Evolutionary conservation across 1,284 basidiomycete species (phyloP).

Genomic region (Leccinum discolor): DNA sequence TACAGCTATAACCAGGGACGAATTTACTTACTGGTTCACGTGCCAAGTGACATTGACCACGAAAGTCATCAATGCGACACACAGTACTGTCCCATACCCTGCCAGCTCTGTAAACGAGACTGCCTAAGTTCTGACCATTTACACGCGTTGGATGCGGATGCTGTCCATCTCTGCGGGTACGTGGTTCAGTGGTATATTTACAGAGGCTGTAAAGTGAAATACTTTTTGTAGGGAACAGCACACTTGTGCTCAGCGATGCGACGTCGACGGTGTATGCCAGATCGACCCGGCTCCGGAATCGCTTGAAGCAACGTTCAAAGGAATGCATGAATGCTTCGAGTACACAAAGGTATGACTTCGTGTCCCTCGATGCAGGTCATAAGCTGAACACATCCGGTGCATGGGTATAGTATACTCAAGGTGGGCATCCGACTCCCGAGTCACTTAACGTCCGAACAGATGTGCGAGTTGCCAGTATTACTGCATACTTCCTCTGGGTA

Average conservation of each 20-base stretch:
- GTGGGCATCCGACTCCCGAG: too few relatives aligned
- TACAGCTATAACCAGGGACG: background rate
- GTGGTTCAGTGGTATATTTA: constrained; percentile 32
- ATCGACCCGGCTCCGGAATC: constrained; percentile 56
- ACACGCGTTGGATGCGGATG: constrained; percentile 43
- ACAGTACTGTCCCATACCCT: constrained; percentile 49
- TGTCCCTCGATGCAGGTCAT: background rate
- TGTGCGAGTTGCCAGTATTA: constrained; percentile 58
- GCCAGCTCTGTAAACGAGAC: constrained; percentile 51
- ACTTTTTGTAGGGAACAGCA: constrained; percentile 40
- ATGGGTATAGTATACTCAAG: too few relatives aligned
- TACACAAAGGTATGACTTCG: constrained; percentile 42
- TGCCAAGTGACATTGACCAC: constrained; percentile 45
- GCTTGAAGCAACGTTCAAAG: constrained; percentile 54
- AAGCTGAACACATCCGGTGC: too few relatives aligned
- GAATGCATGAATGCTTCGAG: constrained; percentile 43
- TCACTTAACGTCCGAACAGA: constrained; percentile 27
- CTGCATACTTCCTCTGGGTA: constrained; percentile 56
- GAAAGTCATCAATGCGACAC: constrained; percentile 47
- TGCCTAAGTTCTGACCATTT: constrained; percentile 50
- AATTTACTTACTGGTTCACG: too few relatives aligned
- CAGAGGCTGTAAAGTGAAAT: background rate
- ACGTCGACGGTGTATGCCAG: constrained; percentile 48
- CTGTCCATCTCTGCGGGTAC: constrained; percentile 60
- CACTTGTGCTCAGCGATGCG: constrained; percentile 43